phyloP scores from a whole-genome alignment of 192 early-diverging fungal species.

The Mycoemilia scoparia region DNA sequence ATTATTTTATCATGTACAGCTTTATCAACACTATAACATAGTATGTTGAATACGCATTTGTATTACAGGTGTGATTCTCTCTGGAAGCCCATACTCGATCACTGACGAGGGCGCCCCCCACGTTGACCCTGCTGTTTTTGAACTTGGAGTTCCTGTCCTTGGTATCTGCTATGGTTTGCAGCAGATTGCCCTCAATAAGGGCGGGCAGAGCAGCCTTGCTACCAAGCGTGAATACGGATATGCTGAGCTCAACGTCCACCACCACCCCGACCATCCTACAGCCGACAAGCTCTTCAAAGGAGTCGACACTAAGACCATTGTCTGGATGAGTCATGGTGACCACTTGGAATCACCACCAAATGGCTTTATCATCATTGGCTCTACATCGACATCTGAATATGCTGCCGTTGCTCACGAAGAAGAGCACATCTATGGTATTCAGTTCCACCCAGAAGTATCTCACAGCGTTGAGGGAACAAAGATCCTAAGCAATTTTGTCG shows the following conservation, averaged over 20 bases:
- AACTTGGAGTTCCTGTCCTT: slow-evolving; percentile 73
- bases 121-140: slow-evolving; percentile 80
- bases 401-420: slow-evolving; percentile 70
- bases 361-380: slow-evolving; percentile 71
- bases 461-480: slow-evolving; percentile 73
- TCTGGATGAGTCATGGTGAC: slow-evolving; percentile 99
- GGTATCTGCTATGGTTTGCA: slow-evolving; percentile 99
- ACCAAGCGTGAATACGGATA: slow-evolving; percentile 95
- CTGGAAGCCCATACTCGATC: slow-evolving; percentile 92
- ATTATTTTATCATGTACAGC: neutral
- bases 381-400: slow-evolving; percentile 73
- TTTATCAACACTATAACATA: neutral
- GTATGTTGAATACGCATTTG: slow-evolving; percentile 19
- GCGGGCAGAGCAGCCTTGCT: slow-evolving; percentile 48
- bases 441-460: slow-evolving; percentile 99
- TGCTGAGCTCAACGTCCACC: slow-evolving; percentile 51
- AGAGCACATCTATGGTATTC: slow-evolving; percentile 80
- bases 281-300: slow-evolving; percentile 51
- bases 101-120: slow-evolving; percentile 88
- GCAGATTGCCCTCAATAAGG: slow-evolving; percentile 79
- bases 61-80: slow-evolving; percentile 89
- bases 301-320: slow-evolving; percentile 36
- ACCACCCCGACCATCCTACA: slow-evolving; percentile 41
- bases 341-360: slow-evolving; percentile 63
- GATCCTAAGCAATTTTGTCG: slow-evolving; percentile 85